Percentiles rank a stretch among this genome's conserved stretches.
These are phyloP conservation scores for Cyanodermella asteris DNA, from an alignment of 2,329 filamentous ascomycete species.

Conservation along the genomic window DNA sequence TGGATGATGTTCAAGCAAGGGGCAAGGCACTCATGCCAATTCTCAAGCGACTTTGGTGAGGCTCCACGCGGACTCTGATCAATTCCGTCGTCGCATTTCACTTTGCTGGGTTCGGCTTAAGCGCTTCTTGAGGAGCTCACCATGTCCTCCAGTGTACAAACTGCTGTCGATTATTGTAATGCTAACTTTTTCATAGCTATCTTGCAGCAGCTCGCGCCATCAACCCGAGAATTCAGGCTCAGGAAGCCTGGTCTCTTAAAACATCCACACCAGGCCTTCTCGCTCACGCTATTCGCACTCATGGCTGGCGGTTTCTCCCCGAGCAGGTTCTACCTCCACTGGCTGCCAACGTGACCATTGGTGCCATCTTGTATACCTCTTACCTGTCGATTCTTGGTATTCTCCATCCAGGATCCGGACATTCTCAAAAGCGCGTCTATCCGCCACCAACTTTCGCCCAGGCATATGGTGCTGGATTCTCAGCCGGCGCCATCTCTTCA, in stretches of 20 bases:
- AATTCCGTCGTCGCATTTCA: too few species aligned
- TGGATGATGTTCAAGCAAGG: too few species aligned
- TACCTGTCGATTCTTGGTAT: constrained; percentile 38
- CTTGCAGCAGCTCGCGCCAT: constrained; percentile 37
- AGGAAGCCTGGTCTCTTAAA: constrained; percentile 34
- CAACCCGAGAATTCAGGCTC: constrained; percentile 30
- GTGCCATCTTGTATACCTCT: constrained; percentile 39
- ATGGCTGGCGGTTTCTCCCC: constrained; percentile 42
- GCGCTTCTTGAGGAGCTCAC: too few species aligned
- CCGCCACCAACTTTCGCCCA: constrained; percentile 31
- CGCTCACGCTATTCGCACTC: constrained; percentile 35
- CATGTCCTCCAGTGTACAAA: too few species aligned
- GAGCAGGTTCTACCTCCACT: constrained; percentile 42
- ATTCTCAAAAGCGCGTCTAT: constrained; percentile 34
- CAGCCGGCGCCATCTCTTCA: constrained; percentile 38
- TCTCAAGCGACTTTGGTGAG: too few species aligned
- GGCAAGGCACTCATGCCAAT: too few species aligned
- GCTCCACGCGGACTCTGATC: too few species aligned
- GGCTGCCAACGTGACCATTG: constrained; percentile 39
- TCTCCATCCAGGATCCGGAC: constrained; percentile 34
- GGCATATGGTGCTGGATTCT: constrained; percentile 37
- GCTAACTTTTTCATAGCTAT: constrained; percentile 19
- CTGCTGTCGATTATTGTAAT: too few species aligned
- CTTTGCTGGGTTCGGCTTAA: too few species aligned
- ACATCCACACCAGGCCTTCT: constrained; percentile 39